Percentiles rank a stretch among this genome's conserved stretches.
These are phyloP conservation scores for Candida qinlingensis DNA, from an alignment of 805 yeast species.

Conservation along the genomic window DNA sequence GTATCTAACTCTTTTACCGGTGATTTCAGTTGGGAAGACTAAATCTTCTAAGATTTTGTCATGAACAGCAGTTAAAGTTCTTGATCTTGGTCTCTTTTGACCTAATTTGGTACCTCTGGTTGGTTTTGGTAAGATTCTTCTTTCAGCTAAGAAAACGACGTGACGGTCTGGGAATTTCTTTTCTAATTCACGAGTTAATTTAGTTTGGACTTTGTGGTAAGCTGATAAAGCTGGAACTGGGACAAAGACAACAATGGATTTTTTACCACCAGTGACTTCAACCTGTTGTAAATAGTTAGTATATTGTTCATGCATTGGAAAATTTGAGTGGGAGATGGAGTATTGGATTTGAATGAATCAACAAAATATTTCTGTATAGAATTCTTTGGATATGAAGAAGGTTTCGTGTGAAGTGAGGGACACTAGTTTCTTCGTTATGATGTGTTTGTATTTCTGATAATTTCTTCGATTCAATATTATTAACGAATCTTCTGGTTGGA, in stretches of 20 bases:
- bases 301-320: slow-evolving; percentile 1
- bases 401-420: no score
- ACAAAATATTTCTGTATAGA: no score
- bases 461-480: neutral
- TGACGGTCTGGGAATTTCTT: slow-evolving; percentile 99
- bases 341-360: no score
- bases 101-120: slow-evolving; percentile 88
- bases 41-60: slow-evolving; percentile 98
- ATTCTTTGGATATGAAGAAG: no score
- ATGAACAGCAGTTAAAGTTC: slow-evolving; percentile 98
- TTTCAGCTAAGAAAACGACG: slow-evolving; percentile 98
- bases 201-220: slow-evolving; percentile 96
- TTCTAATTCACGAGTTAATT: slow-evolving; percentile 98
- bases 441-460: neutral
- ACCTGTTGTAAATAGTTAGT: slow-evolving; percentile 39
- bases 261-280: slow-evolving; percentile 97
- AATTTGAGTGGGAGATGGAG: no score
- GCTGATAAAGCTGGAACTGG: slow-evolving; percentile 91
- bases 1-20: slow-evolving; percentile 99
- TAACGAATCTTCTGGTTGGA: no score
- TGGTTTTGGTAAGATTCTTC: slow-evolving; percentile 99
- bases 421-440: neutral
- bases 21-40: slow-evolving; percentile 99
- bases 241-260: slow-evolving; percentile 96
- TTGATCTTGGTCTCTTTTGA: slow-evolving; percentile 99